Conservation (phyloP, 202 grass and related monocot genomes). For the Saccharum hybrid region DNA sequence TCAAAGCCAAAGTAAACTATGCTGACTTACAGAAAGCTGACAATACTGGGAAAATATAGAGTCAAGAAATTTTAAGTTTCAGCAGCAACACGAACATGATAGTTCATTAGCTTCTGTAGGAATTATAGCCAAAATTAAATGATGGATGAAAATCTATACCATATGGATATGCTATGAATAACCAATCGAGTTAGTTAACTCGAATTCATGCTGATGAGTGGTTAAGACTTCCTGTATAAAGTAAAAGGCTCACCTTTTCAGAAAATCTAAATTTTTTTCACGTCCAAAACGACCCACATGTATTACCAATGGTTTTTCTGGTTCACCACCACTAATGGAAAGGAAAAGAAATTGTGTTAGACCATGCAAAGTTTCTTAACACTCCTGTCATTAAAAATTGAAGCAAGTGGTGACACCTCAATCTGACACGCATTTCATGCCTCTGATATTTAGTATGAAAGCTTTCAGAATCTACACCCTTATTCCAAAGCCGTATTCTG, state of each 20-base stretch:
- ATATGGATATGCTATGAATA: slow-evolving; percentile 24
- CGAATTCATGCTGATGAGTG: not conserved
- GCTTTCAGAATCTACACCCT: slow-evolving; percentile 92
- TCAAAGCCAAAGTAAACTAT: slow-evolving; percentile 1
- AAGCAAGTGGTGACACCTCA: slow-evolving; percentile 56
- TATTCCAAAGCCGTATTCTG: slow-evolving; percentile 90
- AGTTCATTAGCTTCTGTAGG: not conserved
- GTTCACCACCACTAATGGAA: slow-evolving; percentile 75
- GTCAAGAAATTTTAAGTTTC: slow-evolving; percentile 2
- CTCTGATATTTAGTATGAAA: slow-evolving; percentile 74
- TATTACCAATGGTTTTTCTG: slow-evolving; percentile 90
- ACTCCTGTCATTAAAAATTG: not conserved
- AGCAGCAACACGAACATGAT: slow-evolving; percentile 27
- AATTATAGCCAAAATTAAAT: slow-evolving; percentile 30
- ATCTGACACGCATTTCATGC: slow-evolving; percentile 70
- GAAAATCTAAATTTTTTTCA: slow-evolving; percentile 98
- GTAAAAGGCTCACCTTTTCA: slow-evolving; percentile 70
- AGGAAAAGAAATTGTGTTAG: slow-evolving; percentile 36
- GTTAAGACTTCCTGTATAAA: not conserved
- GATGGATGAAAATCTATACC: slow-evolving; percentile 29
- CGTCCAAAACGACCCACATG: slow-evolving; percentile 94
- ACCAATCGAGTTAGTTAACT: not conserved
- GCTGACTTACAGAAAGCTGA: slow-evolving; percentile 25
- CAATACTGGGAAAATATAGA: not conserved
- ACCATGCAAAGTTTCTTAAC: not conserved